Base-by-base conservation (phyloP, 2,329 filamentous ascomycete genomes). In the Kalaharituber pfeilii region DNA sequence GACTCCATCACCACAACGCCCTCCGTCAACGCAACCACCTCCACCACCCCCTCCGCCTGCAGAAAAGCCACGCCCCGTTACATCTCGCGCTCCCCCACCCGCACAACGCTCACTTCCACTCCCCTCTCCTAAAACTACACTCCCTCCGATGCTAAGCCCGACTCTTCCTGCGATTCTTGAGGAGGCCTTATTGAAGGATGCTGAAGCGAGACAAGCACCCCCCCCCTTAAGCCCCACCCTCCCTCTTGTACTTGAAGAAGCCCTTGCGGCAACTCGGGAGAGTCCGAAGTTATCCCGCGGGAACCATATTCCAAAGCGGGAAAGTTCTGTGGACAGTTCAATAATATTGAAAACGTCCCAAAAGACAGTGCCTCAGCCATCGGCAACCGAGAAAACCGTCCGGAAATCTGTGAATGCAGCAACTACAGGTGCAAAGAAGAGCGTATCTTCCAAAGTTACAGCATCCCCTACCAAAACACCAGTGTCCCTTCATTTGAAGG, bases 81-180 rank as follows among this genome's bases (percentile, higher is more conserved):
- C 49, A 25, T 52, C 20, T n/a, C 20, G n/a, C 44, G 27, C 57
- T 42, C 8, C 53, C 44, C 24, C 50, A 45, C 33, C 53, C 44
- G 18, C 54, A 50, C 49, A 28, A 39, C 29, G 30, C 9, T 22
- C 47, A 18, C 53, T 24, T 27, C 47, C 28, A 24, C 26, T 33
- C 27, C 53, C 29, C 15, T 55, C 55, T n/a, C 49, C 28, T 20
- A 47, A 22, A 22, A n/a, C 52, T 15, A 24, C 45, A 8, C 39
- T 61, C 44, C 59, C 59, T 22, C 58, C 58, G 5, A 29, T 61
- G 20, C 52, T 61, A 20, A 61, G 59, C 28, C 59, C 59, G 49
- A 61, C 59, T 27, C 53, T 61, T 4, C 58, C 58, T 26, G 55
- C 56, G 39, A 44, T 51, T 49, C 47, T 61, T 30, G 59, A 61